Percentiles rank a stretch among this genome's conserved stretches.
phyloP scores from a whole-genome alignment of 1,139 yeast species.

The Pneumocystis jirovecii region DNA sequence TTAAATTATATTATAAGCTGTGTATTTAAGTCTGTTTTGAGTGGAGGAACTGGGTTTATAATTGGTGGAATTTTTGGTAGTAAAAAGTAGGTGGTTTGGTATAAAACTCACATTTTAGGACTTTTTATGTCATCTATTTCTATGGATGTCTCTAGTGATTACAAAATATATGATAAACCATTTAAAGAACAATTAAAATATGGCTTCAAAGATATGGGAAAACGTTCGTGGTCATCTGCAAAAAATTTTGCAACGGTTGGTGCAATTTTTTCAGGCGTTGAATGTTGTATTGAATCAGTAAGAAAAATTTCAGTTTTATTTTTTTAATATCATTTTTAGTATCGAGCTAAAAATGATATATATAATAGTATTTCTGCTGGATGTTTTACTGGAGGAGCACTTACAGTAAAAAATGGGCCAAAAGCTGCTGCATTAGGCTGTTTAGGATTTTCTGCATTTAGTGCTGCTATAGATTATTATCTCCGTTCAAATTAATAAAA shows the following conservation, averaged over 20 bases:
- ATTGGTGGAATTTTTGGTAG: conserved; percentile 58
- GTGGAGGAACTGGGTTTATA: conserved; percentile 89
- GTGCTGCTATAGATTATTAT: conserved; percentile 41
- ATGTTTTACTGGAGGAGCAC: conserved; percentile 81
- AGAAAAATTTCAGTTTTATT: conserved; percentile 4
- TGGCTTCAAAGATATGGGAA: conserved; percentile 86
- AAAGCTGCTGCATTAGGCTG: conserved; percentile 84
- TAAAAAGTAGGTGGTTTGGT: neutral
- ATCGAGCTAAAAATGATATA: conserved; percentile 77
- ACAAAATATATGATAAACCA: conserved; percentile 59
- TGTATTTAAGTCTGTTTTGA: conserved; percentile 83
- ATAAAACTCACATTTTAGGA: conserved; percentile 37
- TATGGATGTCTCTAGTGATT: conserved; percentile 32
- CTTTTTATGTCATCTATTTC: conserved; percentile 72
- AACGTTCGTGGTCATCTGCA: conserved; percentile 71
- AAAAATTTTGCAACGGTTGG: conserved; percentile 93
- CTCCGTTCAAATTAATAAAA: neutral
- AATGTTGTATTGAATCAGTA: conserved; percentile 61
- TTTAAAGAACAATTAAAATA: conserved; percentile 83
- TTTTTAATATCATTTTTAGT: conserved; percentile 19
- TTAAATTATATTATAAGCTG: conserved; percentile 27
- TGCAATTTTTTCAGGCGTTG: conserved; percentile 84
- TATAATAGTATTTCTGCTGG: conserved; percentile 91
- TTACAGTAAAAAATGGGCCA: conserved; percentile 86
- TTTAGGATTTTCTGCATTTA: conserved; percentile 95